phyloP scores from a whole-genome alignment of 106 monocot species.

The Allium sativum region DNA sequence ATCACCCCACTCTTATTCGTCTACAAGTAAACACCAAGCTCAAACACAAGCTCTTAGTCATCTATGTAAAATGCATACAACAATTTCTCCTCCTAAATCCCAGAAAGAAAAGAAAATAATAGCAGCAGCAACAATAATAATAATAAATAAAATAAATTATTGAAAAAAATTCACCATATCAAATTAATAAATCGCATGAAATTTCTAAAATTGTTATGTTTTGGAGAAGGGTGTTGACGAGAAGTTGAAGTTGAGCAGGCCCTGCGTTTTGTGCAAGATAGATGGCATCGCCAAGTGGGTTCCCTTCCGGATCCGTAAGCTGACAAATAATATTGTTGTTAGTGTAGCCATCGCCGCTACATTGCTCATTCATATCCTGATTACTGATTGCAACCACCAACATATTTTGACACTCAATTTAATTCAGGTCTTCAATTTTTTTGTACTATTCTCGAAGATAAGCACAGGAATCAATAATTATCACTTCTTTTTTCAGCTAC shows the following conservation, averaged over 20 bases:
- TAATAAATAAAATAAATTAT: not conserved
- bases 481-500: too few relatives aligned
- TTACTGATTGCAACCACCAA: too few relatives aligned
- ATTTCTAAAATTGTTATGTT: conserved; percentile 35
- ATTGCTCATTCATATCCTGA: too few relatives aligned
- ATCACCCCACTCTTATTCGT: conserved; percentile 47
- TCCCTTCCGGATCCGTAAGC: conserved; percentile 67
- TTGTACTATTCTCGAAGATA: too few relatives aligned
- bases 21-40: conserved; percentile 53
- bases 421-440: too few relatives aligned
- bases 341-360: not conserved
- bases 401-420: too few relatives aligned
- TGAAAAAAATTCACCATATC: not conserved
- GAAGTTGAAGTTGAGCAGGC: conserved; percentile 72
- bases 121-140: not conserved
- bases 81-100: conserved; percentile 61
- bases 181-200: not conserved
- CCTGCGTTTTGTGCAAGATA: conserved; percentile 67
- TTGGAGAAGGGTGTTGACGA: conserved; percentile 76
- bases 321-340: conserved; percentile 52
- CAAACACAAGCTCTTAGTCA: conserved; percentile 68
- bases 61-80: conserved; percentile 89
- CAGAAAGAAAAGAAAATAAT: not conserved
- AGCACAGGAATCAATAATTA: too few relatives aligned
- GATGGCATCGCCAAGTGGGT: conserved; percentile 46